Evolutionary conservation across 176 grass and related monocot genomes (phyloP), one percentile per base, ranked within the genome.

Genomic region (Thalia dealbata): DNA sequence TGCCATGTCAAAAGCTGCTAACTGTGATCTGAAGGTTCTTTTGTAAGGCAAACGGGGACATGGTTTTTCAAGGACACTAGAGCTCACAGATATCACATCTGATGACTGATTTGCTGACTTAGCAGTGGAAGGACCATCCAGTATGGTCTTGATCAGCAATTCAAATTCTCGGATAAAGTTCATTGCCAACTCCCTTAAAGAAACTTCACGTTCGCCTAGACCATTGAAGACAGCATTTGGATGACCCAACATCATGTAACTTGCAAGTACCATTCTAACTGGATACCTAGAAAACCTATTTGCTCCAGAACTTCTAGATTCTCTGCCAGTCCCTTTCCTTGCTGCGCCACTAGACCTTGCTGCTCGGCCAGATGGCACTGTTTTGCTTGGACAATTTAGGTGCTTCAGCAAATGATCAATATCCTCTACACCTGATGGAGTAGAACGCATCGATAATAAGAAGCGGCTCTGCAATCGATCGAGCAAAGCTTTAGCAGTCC

Each of bases 171-270:
- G 56, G 24, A 93, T 44, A 66, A 93, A 99, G 29, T 86, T 82
- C 61, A 69, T 63, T 30, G 90, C 85, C 0, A 90, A 89, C 59
- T 88, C 83, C 76, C 86, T 83, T 56, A 99, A 83, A 51, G 81
- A 70, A 35, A 62, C 82, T 74, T 99, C 95, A 52, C 74, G 80
- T 52, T 93, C 90, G 10, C 95, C 90, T 77, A 82, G 88, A 28
- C 85, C 95, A 70, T 90, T 99, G 61, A 99, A 86, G 81, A 99
- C 95, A 66, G 87, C 95, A 86, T 68, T 79, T 64, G 95, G 90
- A 82, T 99, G 95, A 62, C 87, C 89, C 69, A 99, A 71, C 83
- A 99, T 88, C 95, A 99, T 99, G 80, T 99, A 99, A 77, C 90
- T 83, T 77, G 87, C 93, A 13, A 99, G 90, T 21, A 88, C 85